phyloP scores from a whole-genome alignment of 805 yeast genomes.

The Starmerella apis region DNA sequence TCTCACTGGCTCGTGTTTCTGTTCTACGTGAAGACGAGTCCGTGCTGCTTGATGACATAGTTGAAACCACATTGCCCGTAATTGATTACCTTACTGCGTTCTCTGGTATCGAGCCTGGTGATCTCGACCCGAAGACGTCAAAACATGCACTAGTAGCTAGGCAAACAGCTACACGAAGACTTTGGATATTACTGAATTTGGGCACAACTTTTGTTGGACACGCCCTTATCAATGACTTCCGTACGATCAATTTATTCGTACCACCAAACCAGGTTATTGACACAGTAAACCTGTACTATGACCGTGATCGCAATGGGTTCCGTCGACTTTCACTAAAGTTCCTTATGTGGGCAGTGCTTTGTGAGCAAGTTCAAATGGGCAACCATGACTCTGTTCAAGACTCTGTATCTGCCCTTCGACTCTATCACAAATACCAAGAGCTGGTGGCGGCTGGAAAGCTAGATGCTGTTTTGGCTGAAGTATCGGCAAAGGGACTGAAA shows the following conservation, averaged over 20 bases:
- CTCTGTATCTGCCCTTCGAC: slow-evolving; percentile 70
- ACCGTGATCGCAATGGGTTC: slow-evolving; percentile 50
- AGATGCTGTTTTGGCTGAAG: slow-evolving; percentile 49
- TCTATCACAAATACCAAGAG: slow-evolving; percentile 64
- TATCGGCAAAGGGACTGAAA: slow-evolving; percentile 43
- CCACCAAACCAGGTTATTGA: slow-evolving; percentile 81
- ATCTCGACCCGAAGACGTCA: slow-evolving; percentile 61
- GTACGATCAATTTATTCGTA: slow-evolving; percentile 84
- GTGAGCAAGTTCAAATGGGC: slow-evolving; percentile 72
- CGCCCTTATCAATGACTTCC: slow-evolving; percentile 80
- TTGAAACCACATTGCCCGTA: slow-evolving; percentile 54
- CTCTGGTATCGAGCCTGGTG: slow-evolving; percentile 92
- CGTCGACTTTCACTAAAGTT: slow-evolving; percentile 76
- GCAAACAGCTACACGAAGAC: slow-evolving; percentile 73
- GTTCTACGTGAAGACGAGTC: slow-evolving; percentile 43
- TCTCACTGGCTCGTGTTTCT: slow-evolving; percentile 80
- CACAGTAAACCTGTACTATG: slow-evolving; percentile 69
- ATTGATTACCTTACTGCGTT: slow-evolving; percentile 79
- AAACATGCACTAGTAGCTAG: slow-evolving; percentile 60
- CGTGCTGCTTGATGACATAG: slow-evolving; percentile 79
- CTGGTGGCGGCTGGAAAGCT: slow-evolving; percentile 49
- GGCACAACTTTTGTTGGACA: slow-evolving; percentile 95
- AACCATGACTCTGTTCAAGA: slow-evolving; percentile 97
- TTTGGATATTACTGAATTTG: slow-evolving; percentile 80
- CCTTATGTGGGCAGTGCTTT: slow-evolving; percentile 67